Conservation (phyloP, 2,329 filamentous ascomycete species). For the Botrytis porri region DNA sequence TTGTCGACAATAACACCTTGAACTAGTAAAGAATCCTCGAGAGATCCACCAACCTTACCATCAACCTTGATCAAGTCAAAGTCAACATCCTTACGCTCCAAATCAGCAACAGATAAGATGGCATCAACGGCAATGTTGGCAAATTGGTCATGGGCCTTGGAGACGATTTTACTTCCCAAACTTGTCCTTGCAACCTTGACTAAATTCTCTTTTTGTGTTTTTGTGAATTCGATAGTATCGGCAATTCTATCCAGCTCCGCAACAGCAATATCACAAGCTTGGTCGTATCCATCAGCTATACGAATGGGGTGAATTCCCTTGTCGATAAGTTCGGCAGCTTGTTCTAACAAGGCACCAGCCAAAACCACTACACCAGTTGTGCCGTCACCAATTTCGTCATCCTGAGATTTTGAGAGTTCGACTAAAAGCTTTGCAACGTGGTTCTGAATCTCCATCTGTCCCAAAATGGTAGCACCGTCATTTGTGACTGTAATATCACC, state of each 20-base stretch:
- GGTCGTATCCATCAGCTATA: slow-evolving; percentile 97
- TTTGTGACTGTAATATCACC: slow-evolving; percentile 99
- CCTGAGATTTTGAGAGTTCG: slow-evolving; percentile 96
- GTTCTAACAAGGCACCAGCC: slow-evolving; percentile 89
- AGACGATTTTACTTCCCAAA: slow-evolving; percentile 97
- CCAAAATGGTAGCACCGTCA: slow-evolving; percentile 94
- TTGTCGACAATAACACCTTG: slow-evolving; percentile 99
- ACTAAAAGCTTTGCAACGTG: slow-evolving; percentile 96
- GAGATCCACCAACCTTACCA: slow-evolving; percentile 89
- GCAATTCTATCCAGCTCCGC: slow-evolving; percentile 89
- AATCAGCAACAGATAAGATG: slow-evolving; percentile 90
- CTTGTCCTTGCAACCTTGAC: slow-evolving; percentile 94
- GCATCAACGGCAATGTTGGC: slow-evolving; percentile 96
- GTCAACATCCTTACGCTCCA: slow-evolving; percentile 95
- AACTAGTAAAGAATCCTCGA: slow-evolving; percentile 91
- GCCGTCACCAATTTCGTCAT: slow-evolving; percentile 97
- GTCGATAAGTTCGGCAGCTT: slow-evolving; percentile 96
- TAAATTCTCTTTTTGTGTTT: slow-evolving; percentile 77
- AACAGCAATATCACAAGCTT: slow-evolving; percentile 95
- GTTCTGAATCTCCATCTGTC: slow-evolving; percentile 99
- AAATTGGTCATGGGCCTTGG: slow-evolving; percentile 97
- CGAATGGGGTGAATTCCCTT: slow-evolving; percentile 99
- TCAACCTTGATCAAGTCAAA: slow-evolving; percentile 99
- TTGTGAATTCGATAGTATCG: slow-evolving; percentile 83
- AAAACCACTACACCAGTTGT: slow-evolving; percentile 97